phyloP scores from a whole-genome alignment of 164 flowering plant genomes.

The Chimonanthus praecox region DNA sequence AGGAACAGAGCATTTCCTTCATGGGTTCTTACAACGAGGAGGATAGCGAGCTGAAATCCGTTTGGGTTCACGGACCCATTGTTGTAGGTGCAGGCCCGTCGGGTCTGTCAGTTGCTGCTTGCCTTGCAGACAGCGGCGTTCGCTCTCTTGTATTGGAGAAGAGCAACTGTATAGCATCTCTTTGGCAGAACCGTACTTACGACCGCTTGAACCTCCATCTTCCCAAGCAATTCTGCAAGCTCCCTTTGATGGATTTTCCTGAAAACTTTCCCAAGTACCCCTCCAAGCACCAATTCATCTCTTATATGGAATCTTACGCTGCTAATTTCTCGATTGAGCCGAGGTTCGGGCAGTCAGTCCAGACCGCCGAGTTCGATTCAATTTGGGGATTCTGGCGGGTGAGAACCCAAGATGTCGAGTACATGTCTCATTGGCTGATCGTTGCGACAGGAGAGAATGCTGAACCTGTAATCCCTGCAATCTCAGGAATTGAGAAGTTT shows the following conservation, averaged over 20 bases:
- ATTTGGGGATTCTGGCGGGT: slow-evolving; percentile 54
- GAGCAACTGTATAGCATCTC: slow-evolving; percentile 67
- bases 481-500: slow-evolving; percentile 58
- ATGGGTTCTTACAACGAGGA: slow-evolving; percentile 31
- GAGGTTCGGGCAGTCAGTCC: slow-evolving; percentile 48
- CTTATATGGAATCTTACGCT: slow-evolving; percentile 85
- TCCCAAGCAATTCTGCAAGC: slow-evolving; percentile 75
- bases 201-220: slow-evolving; percentile 79
- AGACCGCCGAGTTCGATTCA: slow-evolving; percentile 49
- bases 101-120: slow-evolving; percentile 84
- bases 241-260: slow-evolving; percentile 72
- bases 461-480: slow-evolving; percentile 65
- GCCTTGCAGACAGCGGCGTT: slow-evolving; percentile 44
- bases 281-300: slow-evolving; percentile 62
- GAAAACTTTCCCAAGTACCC: slow-evolving; percentile 76
- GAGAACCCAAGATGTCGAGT: slow-evolving; percentile 40
- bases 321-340: slow-evolving; percentile 52
- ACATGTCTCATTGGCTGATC: slow-evolving; percentile 61
- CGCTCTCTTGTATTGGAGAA: slow-evolving; percentile 65
- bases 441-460: slow-evolving; percentile 95
- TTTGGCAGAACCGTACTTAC: slow-evolving; percentile 66
- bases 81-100: slow-evolving; percentile 94
- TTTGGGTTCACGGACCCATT: slow-evolving; percentile 51
- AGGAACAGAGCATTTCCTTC: background rate
- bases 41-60: slow-evolving; percentile 12